A percentile compares a stretch with the other conserved stretches of the same genome.
These are phyloP conservation scores for Jimgerdemannia flammicorona DNA, from an alignment of 192 early-diverging fungal species.

Conservation along the genomic window DNA sequence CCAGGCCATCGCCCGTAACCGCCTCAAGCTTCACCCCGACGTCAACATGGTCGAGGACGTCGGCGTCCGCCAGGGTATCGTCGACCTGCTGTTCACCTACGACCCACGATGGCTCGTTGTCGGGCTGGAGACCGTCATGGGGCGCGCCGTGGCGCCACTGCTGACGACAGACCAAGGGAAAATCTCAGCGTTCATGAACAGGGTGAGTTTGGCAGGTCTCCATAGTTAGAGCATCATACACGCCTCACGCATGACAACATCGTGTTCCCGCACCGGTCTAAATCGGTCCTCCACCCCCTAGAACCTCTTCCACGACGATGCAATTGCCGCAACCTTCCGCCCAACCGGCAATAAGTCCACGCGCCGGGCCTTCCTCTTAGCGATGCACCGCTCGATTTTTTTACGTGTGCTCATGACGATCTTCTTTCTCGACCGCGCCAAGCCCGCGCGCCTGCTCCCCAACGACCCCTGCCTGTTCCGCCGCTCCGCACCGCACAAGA, in stretches of 20 bases:
- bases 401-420: slow-evolving; percentile 33
- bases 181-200: slow-evolving; percentile 30
- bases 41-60: slow-evolving; percentile 26
- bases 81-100: slow-evolving; percentile 33
- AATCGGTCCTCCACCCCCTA: not conserved
- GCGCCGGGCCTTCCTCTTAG: slow-evolving; percentile 21
- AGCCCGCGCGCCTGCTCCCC: slow-evolving; percentile 21
- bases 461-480: slow-evolving; percentile 37
- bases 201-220: slow-evolving; percentile 6
- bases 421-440: slow-evolving; percentile 34
- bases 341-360: slow-evolving; percentile 28
- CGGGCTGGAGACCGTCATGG: slow-evolving; percentile 35
- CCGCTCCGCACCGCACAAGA: slow-evolving; percentile 17
- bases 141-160: slow-evolving; percentile 23
- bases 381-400: slow-evolving; percentile 26
- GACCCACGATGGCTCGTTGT: slow-evolving; percentile 36
- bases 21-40: slow-evolving; percentile 24
- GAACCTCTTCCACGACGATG: slow-evolving; percentile 31
- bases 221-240: not conserved
- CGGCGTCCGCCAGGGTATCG: slow-evolving; percentile 18
- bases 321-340: slow-evolving; percentile 20
- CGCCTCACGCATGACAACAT: too few relatives aligned
- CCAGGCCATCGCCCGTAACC: slow-evolving; percentile 21
- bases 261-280: not conserved
- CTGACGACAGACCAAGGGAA: slow-evolving; percentile 25